These are phyloP conservation scores for Monsonia emarginata DNA, from an alignment of 441 rosid genomes.

Conservation along the genomic window DNA sequence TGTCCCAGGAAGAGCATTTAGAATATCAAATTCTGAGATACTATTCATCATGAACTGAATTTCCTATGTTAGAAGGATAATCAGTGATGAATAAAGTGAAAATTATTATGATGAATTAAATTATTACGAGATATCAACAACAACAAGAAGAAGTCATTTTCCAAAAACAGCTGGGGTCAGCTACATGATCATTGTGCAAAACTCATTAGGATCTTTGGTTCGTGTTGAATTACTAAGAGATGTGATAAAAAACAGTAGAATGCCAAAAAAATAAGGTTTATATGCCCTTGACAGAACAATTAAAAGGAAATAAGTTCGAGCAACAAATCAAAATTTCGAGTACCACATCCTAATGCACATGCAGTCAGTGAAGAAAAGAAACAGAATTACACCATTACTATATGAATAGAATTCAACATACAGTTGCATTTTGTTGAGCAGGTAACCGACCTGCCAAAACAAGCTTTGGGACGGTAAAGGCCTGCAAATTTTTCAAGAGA, in stretches of 20 bases:
- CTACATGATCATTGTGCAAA: no score
- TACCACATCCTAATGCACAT: not conserved
- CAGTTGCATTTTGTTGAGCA: conserved; percentile 98
- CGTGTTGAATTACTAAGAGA: no score
- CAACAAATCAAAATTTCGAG: conserved; percentile 1
- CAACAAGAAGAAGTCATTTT: no score
- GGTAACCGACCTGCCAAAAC: conserved; percentile 97
- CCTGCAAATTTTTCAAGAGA: conserved; percentile 41
- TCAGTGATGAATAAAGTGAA: not conserved
- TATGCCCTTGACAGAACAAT: not conserved
- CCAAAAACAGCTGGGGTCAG: no score
- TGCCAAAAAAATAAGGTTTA: not conserved
- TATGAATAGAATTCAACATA: conserved; percentile 34
- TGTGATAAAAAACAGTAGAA: not conserved
- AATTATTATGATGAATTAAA: not conserved
- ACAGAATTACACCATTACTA: not conserved
- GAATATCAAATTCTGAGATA: not conserved
- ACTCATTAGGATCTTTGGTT: no score
- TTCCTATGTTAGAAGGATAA: not conserved
- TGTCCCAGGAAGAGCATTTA: not conserved
- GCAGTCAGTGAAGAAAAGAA: conserved; percentile 14
- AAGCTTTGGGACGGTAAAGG: conserved; percentile 95
- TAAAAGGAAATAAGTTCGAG: not conserved
- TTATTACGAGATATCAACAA: not conserved
- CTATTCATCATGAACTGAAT: not conserved